These are phyloP conservation scores for Botrytis fabae DNA, from an alignment of 2,329 filamentous ascomycete species.

Conservation along the genomic window DNA sequence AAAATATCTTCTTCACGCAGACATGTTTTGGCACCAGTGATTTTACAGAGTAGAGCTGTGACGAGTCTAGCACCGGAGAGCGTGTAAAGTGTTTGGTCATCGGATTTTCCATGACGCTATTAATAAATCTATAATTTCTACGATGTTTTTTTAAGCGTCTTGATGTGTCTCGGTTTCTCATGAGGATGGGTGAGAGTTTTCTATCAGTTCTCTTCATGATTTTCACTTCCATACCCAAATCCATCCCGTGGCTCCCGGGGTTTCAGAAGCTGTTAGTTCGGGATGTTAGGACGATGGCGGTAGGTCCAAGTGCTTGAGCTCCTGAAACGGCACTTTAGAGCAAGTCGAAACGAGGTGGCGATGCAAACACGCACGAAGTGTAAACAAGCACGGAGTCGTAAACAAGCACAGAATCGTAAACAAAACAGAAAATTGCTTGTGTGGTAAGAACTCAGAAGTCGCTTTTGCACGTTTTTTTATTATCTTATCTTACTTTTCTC, in stretches of 20 bases:
- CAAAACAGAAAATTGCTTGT: too few species aligned
- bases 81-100: background rate
- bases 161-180: background rate
- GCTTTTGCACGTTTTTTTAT: background rate
- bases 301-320: background rate
- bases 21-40: background rate
- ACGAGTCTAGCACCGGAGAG: background rate
- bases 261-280: background rate
- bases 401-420: background rate
- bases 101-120: background rate
- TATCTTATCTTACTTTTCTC: background rate
- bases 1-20: background rate
- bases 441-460: background rate
- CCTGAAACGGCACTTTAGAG: background rate
- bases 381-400: background rate
- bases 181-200: background rate
- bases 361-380: background rate
- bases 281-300: conserved; percentile 1
- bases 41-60: background rate
- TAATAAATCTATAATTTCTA: background rate
- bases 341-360: background rate
- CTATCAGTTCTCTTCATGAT: background rate
- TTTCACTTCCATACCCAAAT: background rate
- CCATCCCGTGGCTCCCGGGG: background rate
- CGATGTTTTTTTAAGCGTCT: background rate